Evolutionary conservation across 495 filamentous ascomycete genomes (phyloP).

Genomic region (Penicillium tannophilum): DNA sequence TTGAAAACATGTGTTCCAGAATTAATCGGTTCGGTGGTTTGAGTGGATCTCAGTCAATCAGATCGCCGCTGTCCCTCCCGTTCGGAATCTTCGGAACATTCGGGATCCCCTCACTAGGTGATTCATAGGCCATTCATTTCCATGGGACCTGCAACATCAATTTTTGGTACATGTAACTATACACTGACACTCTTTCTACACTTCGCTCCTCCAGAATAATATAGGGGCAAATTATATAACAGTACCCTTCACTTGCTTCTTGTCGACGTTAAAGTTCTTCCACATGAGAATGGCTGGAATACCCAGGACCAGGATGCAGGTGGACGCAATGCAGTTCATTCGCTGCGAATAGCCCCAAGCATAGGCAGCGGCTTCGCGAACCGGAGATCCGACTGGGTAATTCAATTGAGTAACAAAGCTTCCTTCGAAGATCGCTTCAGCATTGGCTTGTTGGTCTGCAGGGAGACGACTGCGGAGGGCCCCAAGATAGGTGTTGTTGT

Average conservation of each 20-base stretch:
- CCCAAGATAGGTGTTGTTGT: constrained; percentile 59
- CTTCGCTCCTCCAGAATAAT: too few species aligned
- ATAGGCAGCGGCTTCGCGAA: constrained; percentile 18
- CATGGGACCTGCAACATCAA: background rate
- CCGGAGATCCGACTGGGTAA: constrained; percentile 12
- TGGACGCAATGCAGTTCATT: constrained; percentile 21
- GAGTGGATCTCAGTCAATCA: too few species aligned
- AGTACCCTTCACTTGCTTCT: constrained; percentile 24
- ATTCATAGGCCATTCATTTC: background rate
- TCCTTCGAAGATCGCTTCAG: constrained; percentile 5
- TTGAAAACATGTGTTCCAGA: too few species aligned
- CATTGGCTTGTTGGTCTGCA: constrained; percentile 24
- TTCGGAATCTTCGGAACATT: background rate
- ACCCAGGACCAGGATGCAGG: constrained; percentile 16
- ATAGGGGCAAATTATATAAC: constrained; percentile 9
- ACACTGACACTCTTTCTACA: background rate
- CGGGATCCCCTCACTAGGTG: background rate
- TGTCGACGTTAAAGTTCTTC: constrained; percentile 25
- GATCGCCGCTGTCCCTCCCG: too few species aligned
- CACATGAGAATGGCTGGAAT: constrained; percentile 23
- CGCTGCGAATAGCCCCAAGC: constrained; percentile 23
- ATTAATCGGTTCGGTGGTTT: too few species aligned
- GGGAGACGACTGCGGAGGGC: constrained; percentile 46
- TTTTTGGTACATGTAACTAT: background rate
- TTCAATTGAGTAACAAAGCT: constrained; percentile 10